Base-by-base conservation (phyloP, 2,329 filamentous ascomycete genomes). In the Botrytis tulipae region DNA sequence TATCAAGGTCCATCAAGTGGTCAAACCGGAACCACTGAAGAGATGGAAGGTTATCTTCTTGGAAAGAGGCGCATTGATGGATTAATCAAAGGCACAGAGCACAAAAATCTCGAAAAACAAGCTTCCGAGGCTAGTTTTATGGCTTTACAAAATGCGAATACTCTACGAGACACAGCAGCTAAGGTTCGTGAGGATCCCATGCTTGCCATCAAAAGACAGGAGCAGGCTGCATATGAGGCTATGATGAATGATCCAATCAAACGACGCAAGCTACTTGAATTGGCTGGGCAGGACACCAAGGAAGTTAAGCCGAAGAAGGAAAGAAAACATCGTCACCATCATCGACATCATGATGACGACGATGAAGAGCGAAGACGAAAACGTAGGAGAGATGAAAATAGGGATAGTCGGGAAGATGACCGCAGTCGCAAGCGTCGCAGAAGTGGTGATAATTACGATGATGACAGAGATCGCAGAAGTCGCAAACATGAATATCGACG, bases 161-260 rank as follows among this genome's bases (percentile, higher is more conserved):
- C 89, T 5, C 86, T 90, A 25, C 87, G 93, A 76, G 96, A 99
- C 82, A 94, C 91, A 0, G 92, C 93, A 44, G 84, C 90, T 66
- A 99, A 99, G 84, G 91, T 98, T 65, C 87, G 94, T 76, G 93
- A 97, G 77, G 96, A 99, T 81, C 96, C 96, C 0, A 86, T 99
- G 79, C 85, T 98, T 48, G 93, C 95, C 37, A 98, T 99, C 82
- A 97, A 97, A 86, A 92, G 91, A 81, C 92, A 97, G 81, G 95
- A 98, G 81, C 93, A 95, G 82, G 91, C 91, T 42, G 91, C 92
- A 2, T 93, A 94, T 80, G 90, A 92, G 78, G 88, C 90, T 14
- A 91, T 94, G 89, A 94, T 93, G 89, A 93, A 91, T 77, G 92
- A 94, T 78, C 91, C 92, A 0, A 86, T 88, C 76, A 90, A 88